A percentile compares a stretch with the other conserved stretches of the same genome.
phyloP scores from a whole-genome alignment of 331 rosid genomes.

The Cydonia oblonga region DNA sequence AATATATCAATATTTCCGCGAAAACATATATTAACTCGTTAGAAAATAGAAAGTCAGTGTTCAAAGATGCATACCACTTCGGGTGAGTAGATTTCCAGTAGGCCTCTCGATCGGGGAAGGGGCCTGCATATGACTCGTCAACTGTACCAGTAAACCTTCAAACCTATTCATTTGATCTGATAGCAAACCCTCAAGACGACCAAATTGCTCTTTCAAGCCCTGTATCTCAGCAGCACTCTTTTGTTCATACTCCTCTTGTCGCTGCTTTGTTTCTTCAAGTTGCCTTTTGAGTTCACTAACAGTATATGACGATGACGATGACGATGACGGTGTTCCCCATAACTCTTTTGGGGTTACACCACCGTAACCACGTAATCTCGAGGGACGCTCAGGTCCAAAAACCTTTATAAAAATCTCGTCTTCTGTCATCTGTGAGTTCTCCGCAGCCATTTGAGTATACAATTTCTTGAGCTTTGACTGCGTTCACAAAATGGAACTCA shows the following conservation, averaged over 20 bases:
- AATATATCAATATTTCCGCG: background rate
- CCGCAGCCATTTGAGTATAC: background rate
- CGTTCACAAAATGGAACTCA: background rate
- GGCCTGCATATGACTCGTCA: background rate
- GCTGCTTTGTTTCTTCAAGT: background rate
- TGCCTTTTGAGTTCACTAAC: background rate
- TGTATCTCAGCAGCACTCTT: background rate
- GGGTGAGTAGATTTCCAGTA: background rate
- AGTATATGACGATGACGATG: background rate
- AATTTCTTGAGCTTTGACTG: constrained; percentile 2
- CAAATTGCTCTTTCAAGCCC: constrained; percentile 1
- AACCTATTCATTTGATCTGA: constrained; percentile 3
- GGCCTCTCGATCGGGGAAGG: background rate
- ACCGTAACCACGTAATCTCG: background rate
- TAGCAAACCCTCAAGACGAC: constrained; percentile 8
- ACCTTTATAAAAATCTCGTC: background rate
- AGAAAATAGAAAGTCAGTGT: background rate
- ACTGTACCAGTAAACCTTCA: background rate
- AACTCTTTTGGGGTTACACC: background rate
- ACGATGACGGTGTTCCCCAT: background rate
- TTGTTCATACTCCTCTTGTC: background rate
- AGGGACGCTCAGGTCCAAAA: background rate
- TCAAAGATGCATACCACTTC: background rate
- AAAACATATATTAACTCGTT: background rate
- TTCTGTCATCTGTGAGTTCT: background rate